A percentile compares a stretch with the other conserved stretches of the same genome.
These are phyloP conservation scores for Acanthamoeba quina DNA, from an alignment of 208 protist genomes.

Conservation along the genomic window DNA sequence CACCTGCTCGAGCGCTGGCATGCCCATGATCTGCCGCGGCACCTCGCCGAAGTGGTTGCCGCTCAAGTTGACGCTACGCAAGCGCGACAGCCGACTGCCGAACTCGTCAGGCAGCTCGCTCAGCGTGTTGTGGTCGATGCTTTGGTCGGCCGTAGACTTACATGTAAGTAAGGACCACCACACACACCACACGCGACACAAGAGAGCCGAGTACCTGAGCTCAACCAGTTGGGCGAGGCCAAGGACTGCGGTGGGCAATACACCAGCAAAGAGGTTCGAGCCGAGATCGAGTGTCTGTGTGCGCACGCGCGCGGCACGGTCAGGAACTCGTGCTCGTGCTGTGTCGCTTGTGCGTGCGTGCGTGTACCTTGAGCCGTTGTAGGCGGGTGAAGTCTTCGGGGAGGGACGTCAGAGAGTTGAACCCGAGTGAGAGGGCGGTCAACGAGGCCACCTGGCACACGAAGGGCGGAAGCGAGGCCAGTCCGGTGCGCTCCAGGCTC, in stretches of 20 bases:
- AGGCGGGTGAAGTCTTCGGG: neutral
- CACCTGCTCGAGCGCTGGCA: neutral
- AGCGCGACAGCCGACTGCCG: neutral
- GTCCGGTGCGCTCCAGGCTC: neutral
- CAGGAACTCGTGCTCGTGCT: neutral
- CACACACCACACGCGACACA: neutral
- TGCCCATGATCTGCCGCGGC: neutral
- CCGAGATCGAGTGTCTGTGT: neutral
- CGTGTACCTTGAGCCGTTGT: neutral
- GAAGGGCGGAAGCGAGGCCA: neutral
- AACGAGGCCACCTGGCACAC: neutral
- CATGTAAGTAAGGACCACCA: no score
- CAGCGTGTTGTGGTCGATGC: neutral
- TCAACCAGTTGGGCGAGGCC: neutral
- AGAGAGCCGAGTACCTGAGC: neutral
- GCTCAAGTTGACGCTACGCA: neutral
- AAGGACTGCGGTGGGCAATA: neutral
- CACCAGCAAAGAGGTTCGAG: neutral
- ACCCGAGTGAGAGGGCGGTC: neutral
- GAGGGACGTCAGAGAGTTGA: neutral
- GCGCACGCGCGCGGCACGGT: neutral
- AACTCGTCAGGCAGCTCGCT: neutral
- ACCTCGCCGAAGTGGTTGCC: neutral
- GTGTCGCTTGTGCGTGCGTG: neutral
- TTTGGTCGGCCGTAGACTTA: no score